Evolutionary conservation across 2,329 filamentous ascomycete genomes (phyloP).

Genomic region (Rhexocercosporidium sp.): DNA sequence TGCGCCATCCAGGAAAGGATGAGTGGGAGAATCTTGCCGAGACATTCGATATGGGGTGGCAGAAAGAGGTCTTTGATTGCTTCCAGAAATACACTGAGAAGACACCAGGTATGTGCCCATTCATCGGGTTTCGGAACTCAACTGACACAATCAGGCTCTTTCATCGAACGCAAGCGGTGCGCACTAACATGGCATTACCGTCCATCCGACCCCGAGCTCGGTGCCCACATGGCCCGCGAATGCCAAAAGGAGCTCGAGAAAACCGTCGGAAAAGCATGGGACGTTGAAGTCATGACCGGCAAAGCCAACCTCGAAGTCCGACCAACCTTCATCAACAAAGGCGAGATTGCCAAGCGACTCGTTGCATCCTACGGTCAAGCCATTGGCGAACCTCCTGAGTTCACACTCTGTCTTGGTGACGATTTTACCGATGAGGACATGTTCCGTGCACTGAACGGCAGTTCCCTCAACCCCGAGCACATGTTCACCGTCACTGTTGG

Average conservation of each 20-base stretch:
- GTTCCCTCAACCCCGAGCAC: constrained; percentile 63
- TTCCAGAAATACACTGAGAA: constrained; percentile 90
- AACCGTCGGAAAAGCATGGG: constrained; percentile 78
- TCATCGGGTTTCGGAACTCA: neutral
- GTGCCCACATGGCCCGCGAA: constrained; percentile 77
- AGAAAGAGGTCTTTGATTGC: constrained; percentile 79
- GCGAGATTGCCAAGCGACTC: constrained; percentile 87
- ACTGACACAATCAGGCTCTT: constrained; percentile 65
- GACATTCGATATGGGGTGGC: constrained; percentile 90
- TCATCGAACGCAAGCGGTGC: constrained; percentile 92
- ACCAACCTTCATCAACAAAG: constrained; percentile 98
- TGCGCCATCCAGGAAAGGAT: constrained; percentile 76
- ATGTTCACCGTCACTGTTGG: constrained; percentile 93
- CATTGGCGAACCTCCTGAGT: constrained; percentile 70
- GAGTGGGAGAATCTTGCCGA: constrained; percentile 91
- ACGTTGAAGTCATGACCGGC: constrained; percentile 94
- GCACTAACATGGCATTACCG: constrained; percentile 98
- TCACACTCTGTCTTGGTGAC: constrained; percentile 89
- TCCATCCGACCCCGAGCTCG: constrained; percentile 84
- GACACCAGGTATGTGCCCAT: constrained; percentile 69
- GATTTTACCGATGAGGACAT: constrained; percentile 98
- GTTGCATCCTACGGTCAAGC: constrained; percentile 70
- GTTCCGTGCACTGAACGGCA: constrained; percentile 80
- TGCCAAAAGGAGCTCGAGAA: constrained; percentile 82
- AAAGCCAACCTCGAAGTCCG: constrained; percentile 97